phyloP scores from a whole-genome alignment of 2,329 filamentous ascomycete genomes.

The Trichophyton mentagrophytes region DNA sequence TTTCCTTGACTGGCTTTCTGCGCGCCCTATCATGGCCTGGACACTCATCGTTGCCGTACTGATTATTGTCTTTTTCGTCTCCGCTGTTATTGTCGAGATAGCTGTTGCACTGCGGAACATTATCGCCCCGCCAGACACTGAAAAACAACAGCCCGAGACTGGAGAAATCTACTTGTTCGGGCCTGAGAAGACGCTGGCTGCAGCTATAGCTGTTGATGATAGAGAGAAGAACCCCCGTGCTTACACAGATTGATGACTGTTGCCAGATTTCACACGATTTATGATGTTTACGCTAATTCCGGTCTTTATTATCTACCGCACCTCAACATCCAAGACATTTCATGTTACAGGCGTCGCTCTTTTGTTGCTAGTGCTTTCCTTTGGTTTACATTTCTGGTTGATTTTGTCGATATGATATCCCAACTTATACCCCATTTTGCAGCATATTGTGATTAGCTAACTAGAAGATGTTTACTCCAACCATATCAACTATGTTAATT shows the following conservation, averaged over 20 bases:
- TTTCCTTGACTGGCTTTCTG: conserved; percentile 3
- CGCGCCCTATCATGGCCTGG: conserved; percentile 6
- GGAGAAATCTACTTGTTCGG: conserved; percentile 4
- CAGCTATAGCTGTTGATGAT: background rate
- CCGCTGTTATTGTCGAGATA: conserved; percentile 10
- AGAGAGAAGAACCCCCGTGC: background rate
- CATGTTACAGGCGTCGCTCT: background rate
- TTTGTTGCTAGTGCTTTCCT: background rate
- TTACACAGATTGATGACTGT: background rate
- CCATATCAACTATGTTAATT: too few relatives aligned
- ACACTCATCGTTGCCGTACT: background rate
- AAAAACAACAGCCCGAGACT: background rate
- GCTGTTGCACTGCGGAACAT: background rate
- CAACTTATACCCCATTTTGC: background rate
- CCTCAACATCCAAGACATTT: background rate
- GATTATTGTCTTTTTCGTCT: conserved; percentile 9
- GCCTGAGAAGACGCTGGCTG: conserved; percentile 1
- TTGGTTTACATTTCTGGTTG: background rate
- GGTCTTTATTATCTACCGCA: background rate
- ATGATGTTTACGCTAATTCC: background rate
- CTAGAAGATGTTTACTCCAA: background rate
- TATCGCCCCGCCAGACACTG: background rate
- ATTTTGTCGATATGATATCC: background rate
- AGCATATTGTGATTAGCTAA: background rate
- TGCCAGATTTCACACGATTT: background rate